Percentiles rank a stretch among this genome's conserved stretches.
Conservation (phyloP, 192 early-diverging fungal genomes). For the Coemansia aciculifera region DNA sequence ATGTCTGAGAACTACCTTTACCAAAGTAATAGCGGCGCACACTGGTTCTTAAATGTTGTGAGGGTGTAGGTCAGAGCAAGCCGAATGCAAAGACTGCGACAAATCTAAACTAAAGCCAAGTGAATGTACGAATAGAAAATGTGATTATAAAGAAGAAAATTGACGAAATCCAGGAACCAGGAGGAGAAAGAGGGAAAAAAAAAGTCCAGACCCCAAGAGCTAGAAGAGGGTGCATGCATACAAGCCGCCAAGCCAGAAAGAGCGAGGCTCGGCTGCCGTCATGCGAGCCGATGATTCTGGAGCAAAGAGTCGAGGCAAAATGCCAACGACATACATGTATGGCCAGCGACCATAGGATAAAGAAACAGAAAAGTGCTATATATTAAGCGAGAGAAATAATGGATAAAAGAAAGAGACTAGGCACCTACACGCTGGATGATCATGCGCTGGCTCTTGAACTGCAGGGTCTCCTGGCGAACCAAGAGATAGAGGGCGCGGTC, state of each 20-base stretch:
- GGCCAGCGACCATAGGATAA: neutral
- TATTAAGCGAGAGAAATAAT: neutral
- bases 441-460: constrained; percentile 77
- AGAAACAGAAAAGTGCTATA: neutral
- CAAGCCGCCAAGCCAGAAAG: constrained; percentile 6
- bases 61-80: neutral
- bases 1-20: constrained; percentile 12
- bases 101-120: neutral
- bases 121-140: neutral
- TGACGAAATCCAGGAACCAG: neutral
- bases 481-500: constrained; percentile 76
- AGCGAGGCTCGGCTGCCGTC: neutral
- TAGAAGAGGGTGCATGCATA: neutral
- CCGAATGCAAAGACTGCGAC: neutral
- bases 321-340: neutral
- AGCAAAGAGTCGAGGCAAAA: neutral
- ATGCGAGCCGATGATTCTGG: neutral
- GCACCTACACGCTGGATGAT: constrained; percentile 57
- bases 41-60: constrained; percentile 1
- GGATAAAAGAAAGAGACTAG: constrained; percentile 11
- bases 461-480: constrained; percentile 76
- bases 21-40: constrained; percentile 26
- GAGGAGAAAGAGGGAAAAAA: neutral
- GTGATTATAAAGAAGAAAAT: neutral
- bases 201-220: constrained; percentile 2